Evolutionary conservation across 1,284 basidiomycete species (phyloP).

Genomic region (Rhodotorula sp.): DNA sequence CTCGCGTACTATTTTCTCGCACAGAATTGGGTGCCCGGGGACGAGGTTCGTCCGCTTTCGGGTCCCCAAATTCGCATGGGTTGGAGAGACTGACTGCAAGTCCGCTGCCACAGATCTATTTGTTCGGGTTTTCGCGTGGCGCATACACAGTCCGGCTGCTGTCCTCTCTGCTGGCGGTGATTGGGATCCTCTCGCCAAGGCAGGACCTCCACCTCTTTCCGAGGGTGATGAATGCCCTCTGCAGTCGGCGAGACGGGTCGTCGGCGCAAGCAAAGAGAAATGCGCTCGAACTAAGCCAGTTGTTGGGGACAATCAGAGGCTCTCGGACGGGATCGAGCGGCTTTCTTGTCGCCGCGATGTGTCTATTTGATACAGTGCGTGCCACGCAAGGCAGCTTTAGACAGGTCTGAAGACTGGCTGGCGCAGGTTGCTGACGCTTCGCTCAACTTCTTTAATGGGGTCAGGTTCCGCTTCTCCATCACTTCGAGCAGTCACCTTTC

Average conservation of each 20-base stretch:
- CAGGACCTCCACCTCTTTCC: conserved; percentile 23
- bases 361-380: no score
- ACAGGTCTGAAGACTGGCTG: not conserved
- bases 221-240: conserved; percentile 10
- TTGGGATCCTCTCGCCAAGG: conserved; percentile 21
- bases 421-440: not conserved
- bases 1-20: not conserved
- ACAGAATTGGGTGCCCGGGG: not conserved
- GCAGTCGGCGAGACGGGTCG: not conserved
- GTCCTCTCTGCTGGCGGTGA: conserved; percentile 49
- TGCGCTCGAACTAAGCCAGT: not conserved
- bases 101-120: conserved; percentile 42
- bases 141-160: conserved; percentile 51
- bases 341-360: no score
- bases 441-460: not conserved
- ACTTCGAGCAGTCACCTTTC: not conserved
- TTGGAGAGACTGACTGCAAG: no score
- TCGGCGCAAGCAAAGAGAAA: not conserved
- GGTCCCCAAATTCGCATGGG: not conserved
- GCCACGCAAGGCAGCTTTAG: no score
- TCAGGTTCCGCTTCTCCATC: not conserved
- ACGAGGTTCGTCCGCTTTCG: not conserved
- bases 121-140: conserved; percentile 52
- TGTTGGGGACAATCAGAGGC: not conserved
- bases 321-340: not conserved